A percentile compares a stretch with the other conserved stretches of the same genome.
Conservation (phyloP, 306 rosid genomes). For the Castanopsis chinensis region DNA sequence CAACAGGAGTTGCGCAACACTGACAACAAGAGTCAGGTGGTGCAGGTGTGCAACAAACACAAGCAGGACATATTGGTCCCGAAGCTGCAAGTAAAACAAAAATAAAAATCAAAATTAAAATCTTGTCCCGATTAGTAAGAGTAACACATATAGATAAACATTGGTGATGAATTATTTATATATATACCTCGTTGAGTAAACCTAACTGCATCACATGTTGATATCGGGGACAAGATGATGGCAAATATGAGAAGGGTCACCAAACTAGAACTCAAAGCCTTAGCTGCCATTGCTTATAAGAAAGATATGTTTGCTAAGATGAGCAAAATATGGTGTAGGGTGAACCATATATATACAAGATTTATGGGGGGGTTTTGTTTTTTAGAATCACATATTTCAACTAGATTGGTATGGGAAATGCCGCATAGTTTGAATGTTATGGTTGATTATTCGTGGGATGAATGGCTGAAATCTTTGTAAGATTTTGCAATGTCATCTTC, state of each 20-base stretch:
- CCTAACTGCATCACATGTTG: conserved; percentile 26
- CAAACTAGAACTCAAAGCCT: conserved; percentile 25
- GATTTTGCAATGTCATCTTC: no score
- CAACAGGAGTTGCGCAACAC: conserved; percentile 42
- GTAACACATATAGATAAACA: not conserved
- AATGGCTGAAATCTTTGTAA: no score
- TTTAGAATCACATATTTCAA: not conserved
- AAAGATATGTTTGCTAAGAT: not conserved
- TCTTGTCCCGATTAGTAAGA: not conserved
- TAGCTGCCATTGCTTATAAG: conserved; percentile 17
- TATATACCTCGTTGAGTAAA: conserved; percentile 10
- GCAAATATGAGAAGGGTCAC: conserved; percentile 33
- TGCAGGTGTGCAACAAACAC: conserved; percentile 43
- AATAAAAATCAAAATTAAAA: not conserved
- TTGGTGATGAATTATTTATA: not conserved
- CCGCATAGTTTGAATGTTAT: not conserved
- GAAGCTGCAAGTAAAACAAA: conserved; percentile 5
- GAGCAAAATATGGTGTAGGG: not conserved
- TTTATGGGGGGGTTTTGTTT: no score
- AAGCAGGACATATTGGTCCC: conserved; percentile 38
- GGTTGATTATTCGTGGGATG: no score
- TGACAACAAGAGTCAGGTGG: conserved; percentile 45
- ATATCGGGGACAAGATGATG: conserved; percentile 26
- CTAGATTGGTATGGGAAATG: not conserved
- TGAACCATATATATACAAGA: not conserved